Evolutionary conservation across 2,329 filamentous ascomycete genomes (phyloP).

Genomic region (Periconia digitata): DNA sequence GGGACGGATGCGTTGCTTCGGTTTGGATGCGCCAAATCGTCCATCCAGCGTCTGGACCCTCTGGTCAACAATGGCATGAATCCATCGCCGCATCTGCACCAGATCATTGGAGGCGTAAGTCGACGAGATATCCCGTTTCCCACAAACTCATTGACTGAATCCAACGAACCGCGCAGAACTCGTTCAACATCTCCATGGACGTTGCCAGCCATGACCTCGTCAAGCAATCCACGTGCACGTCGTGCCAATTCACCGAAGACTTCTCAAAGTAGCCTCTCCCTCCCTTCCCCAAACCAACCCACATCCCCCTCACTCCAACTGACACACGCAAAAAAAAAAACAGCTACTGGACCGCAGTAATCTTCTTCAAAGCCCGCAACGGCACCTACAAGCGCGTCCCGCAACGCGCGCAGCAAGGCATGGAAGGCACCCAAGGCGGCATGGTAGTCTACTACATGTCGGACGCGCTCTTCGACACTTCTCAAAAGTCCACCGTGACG

Average conservation of each 20-base stretch:
- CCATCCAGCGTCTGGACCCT: constrained; percentile 15
- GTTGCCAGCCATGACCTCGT: constrained; percentile 18
- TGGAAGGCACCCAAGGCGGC: constrained; percentile 46
- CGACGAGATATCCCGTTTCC: not conserved
- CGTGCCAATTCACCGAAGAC: constrained; percentile 45
- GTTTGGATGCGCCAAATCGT: constrained; percentile 9
- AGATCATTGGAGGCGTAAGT: constrained; percentile 42
- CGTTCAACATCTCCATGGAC: constrained; percentile 50
- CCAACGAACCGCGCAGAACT: constrained; percentile 28
- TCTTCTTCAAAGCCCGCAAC: constrained; percentile 23
- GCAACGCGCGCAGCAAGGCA: constrained; percentile 46
- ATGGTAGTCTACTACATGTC: constrained; percentile 50
- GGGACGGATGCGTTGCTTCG: constrained; percentile 22
- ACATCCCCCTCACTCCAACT: not conserved
- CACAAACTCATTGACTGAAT: not conserved
- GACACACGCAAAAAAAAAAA: not conserved
- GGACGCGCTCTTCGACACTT: constrained; percentile 34
- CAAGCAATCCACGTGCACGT: constrained; percentile 42
- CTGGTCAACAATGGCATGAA: constrained; percentile 15
- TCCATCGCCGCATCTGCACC: constrained; percentile 21
- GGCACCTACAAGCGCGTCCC: constrained; percentile 45
- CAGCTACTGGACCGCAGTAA: constrained; percentile 28
- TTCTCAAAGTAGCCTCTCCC: constrained; percentile 15
- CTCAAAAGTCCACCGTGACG: constrained; percentile 41
- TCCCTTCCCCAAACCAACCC: not conserved